Conservation (phyloP, 768 basidiomycete genomes). For the Agaricus subrufescens region DNA sequence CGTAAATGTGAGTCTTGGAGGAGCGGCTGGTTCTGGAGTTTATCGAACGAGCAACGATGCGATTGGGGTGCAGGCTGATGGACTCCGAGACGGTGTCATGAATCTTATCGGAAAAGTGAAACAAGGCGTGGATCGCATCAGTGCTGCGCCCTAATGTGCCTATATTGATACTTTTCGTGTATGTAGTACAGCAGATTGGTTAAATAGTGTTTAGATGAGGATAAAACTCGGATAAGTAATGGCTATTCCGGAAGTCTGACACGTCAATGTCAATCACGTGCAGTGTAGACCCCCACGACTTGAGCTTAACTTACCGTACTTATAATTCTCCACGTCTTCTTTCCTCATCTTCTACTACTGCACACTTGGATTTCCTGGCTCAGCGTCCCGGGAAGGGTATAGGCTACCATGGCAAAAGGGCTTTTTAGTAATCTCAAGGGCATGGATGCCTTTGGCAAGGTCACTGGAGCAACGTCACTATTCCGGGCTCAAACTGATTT, state of each 20-base stretch:
- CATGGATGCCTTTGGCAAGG: slow-evolving; percentile 99
- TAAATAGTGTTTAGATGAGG: slow-evolving; percentile 9
- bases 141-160: slow-evolving; percentile 33
- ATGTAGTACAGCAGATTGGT: slow-evolving; percentile 6
- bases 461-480: slow-evolving; percentile 27
- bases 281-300: slow-evolving; percentile 7
- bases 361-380: slow-evolving; percentile 10
- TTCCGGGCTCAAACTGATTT: slow-evolving; percentile 7
- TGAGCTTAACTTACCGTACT: no score
- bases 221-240: slow-evolving; percentile 21
- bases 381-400: slow-evolving; percentile 25
- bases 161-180: slow-evolving; percentile 9
- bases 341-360: slow-evolving; percentile 18
- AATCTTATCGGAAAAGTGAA: slow-evolving; percentile 86
- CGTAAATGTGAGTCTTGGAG: slow-evolving; percentile 93
- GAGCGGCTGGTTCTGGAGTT: slow-evolving; percentile 74
- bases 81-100: slow-evolving; percentile 83
- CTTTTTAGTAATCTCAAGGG: slow-evolving; percentile 77
- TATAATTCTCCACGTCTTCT: slow-evolving; percentile 11
- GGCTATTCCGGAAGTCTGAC: slow-evolving; percentile 23
- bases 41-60: slow-evolving; percentile 78
- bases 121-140: slow-evolving; percentile 70
- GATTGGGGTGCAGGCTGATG: slow-evolving; percentile 77
- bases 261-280: slow-evolving; percentile 32
- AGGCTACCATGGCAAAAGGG: slow-evolving; percentile 67